phyloP scores from a whole-genome alignment of 2,329 filamentous ascomycete genomes.

The Xylariales sp. region DNA sequence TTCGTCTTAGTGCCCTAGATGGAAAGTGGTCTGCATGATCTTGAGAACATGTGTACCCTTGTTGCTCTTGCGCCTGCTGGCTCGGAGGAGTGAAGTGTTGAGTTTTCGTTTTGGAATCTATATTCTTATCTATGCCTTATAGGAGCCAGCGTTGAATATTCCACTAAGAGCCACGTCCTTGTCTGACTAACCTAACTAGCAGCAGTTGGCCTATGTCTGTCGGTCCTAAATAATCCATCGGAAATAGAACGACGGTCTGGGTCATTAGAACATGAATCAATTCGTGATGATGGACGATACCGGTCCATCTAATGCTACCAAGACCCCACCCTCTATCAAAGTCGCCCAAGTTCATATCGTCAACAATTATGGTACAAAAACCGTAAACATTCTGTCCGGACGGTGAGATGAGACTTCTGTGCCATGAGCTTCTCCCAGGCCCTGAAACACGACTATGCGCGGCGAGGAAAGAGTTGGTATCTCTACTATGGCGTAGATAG shows the following conservation, averaged over 20 bases:
- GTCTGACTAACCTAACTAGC: neutral
- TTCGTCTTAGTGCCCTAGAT: neutral
- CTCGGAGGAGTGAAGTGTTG: neutral
- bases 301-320: conserved; percentile 43
- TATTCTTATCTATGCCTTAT: neutral
- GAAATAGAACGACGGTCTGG: neutral
- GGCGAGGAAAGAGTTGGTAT: conserved; percentile 10
- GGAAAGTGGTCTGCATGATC: neutral
- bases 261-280: conserved; percentile 34
- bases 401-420: conserved; percentile 40
- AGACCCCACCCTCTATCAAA: conserved; percentile 33
- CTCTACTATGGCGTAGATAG: conserved; percentile 12
- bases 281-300: conserved; percentile 40
- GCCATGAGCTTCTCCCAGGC: conserved; percentile 20
- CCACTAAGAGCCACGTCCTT: neutral
- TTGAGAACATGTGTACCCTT: neutral
- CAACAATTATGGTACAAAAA: conserved; percentile 43
- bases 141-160: neutral
- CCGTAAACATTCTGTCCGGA: conserved; percentile 27
- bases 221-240: neutral
- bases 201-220: too few species aligned
- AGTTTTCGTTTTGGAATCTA: neutral
- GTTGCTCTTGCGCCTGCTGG: neutral
- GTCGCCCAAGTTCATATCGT: conserved; percentile 30
- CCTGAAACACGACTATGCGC: conserved; percentile 29